Evolutionary conservation across 2,329 filamentous ascomycete species (phyloP).

Genomic region (Penicillium fuscoglaucum): DNA sequence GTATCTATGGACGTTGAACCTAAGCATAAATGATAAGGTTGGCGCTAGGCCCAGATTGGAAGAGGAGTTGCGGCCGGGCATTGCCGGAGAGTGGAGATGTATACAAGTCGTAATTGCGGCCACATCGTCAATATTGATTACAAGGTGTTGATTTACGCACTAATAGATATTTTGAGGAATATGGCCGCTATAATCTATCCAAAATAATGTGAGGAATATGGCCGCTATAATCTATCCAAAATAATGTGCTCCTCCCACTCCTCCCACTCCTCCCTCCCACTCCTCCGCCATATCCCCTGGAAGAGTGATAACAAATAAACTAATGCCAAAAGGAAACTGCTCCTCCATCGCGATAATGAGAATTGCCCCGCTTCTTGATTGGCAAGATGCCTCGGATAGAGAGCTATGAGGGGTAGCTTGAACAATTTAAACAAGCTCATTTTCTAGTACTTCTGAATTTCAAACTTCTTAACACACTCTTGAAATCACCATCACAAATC

Average conservation of each 20-base stretch:
- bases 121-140: neutral
- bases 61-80: neutral
- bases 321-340: neutral
- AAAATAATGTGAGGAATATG: neutral
- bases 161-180: fast-evolving
- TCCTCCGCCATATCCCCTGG: no score
- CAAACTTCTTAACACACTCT: neutral
- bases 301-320: neutral
- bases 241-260: neutral
- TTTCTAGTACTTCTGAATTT: neutral
- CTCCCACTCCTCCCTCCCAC: neutral
- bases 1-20: no score
- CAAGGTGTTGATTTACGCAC: no score
- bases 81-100: neutral
- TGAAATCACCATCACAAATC: neutral
- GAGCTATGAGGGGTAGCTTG: neutral
- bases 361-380: neutral
- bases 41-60: neutral
- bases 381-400: neutral
- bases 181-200: neutral
- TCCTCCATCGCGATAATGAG: conserved; percentile 4
- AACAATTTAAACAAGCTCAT: conserved; percentile 10
- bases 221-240: neutral
- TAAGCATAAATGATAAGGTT: neutral
- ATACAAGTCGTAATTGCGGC: neutral